Percentiles rank a stretch among this genome's conserved stretches.
These are phyloP conservation scores for Asterophora parasitica DNA, from an alignment of 768 basidiomycete genomes.

Conservation along the genomic window DNA sequence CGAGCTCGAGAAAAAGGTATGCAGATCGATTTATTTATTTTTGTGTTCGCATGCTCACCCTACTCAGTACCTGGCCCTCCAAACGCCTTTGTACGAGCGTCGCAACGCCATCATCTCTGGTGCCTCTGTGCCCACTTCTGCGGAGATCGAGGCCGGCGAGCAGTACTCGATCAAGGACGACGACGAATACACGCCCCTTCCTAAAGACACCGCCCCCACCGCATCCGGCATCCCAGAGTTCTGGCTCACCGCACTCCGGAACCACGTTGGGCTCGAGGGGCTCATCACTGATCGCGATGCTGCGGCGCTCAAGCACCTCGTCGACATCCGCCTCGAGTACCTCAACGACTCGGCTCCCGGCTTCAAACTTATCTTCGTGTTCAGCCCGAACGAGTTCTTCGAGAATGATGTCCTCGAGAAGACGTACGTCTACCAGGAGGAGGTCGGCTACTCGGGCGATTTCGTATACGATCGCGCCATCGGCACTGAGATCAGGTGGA, in stretches of 20 bases:
- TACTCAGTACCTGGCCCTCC: conserved; percentile 65
- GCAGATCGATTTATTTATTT: conserved; percentile 18
- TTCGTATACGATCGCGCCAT: conserved; percentile 94
- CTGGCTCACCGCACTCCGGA: conserved; percentile 95
- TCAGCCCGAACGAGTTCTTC: conserved; percentile 83
- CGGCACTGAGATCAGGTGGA: conserved; percentile 95
- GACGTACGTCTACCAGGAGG: conserved; percentile 90
- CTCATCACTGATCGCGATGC: conserved; percentile 93
- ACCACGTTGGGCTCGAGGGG: conserved; percentile 81
- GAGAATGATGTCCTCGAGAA: conserved; percentile 80
- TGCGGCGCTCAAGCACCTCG: conserved; percentile 75
- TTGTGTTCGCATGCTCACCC: conserved; percentile 11
- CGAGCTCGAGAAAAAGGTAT: conserved; percentile 92
- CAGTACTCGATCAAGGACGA: conserved; percentile 72
- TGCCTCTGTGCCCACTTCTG: conserved; percentile 60
- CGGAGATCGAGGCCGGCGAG: conserved; percentile 83
- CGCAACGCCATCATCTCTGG: conserved; percentile 83
- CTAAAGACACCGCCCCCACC: conserved; percentile 42
- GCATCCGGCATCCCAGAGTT: conserved; percentile 79
- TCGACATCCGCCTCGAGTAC: conserved; percentile 79
- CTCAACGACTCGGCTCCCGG: conserved; percentile 54
- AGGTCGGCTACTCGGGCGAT: conserved; percentile 94
- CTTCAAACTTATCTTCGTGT: conserved; percentile 86
- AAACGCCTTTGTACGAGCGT: conserved; percentile 83
- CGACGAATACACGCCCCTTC: conserved; percentile 58